Base-by-base conservation (phyloP, 805 yeast genomes). In the Wickerhamomyces alni region DNA sequence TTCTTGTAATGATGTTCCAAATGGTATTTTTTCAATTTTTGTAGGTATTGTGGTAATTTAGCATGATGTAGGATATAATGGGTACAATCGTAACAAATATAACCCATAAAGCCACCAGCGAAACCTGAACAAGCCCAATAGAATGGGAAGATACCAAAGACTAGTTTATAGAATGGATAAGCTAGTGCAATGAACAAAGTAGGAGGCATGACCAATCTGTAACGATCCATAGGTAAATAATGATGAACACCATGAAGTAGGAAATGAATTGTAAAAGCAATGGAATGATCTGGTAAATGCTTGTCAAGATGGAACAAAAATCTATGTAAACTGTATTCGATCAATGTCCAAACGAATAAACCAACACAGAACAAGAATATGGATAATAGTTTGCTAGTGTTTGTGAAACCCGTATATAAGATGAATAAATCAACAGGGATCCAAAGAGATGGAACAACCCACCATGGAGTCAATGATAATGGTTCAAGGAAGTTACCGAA, bases 1-100 rank as follows among this genome's bases (percentile, higher is more conserved):
- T 93, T 91, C 69, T 91, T 89, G 71, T 93, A 93, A 61, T 93
- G 99, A 64, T 93, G 99, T 62, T 91, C 98, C 64, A 93, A 74
- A 62, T 93, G 99, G 59, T 87, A 82, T 37, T 84, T 86, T 65
- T 93, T 93, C 57, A 87, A 68, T 24, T 75, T 79, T 59, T 86
- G 88, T 65, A 87, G 67, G 58, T 70, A 83, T 30, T 66, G 54
- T 18, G 99, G 99, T 54, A 93, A 70, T 55, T 72, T 74, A 29
- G 86, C 76, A 65, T 93, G 99, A 60, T 93, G 99, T 58, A 93
- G 67, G 56, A 86, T 76, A 64, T 93, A 93, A 66, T 93, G 99
- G n/a, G 94, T 84, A 51, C 83, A 74, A 63, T 93, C 99, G 60
- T 93, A 93, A 63, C 79, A 65, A 53, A 91, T 80, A 66, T 93